Percentiles rank a stretch among this genome's conserved stretches.
Conservation (phyloP, 2,329 filamentous ascomycete species). For the Diaporthe capsici region DNA sequence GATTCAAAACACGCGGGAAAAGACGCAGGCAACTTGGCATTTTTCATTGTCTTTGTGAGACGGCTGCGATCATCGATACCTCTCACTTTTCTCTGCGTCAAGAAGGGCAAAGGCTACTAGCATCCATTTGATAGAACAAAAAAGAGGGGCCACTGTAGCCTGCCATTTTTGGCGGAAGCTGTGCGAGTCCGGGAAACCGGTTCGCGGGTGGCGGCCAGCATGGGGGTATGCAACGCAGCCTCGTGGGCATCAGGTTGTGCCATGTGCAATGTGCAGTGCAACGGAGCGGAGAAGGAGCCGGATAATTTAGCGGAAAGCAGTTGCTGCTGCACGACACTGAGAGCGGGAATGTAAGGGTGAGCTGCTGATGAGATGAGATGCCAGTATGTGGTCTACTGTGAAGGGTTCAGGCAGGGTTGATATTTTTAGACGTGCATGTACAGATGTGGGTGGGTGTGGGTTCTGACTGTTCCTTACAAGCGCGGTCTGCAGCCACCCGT, state of each 20-base stretch:
- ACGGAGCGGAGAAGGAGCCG: not conserved
- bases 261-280: not conserved
- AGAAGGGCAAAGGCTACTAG: too few species aligned
- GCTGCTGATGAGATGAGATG: constrained; percentile 18
- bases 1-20: not conserved
- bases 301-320: not conserved
- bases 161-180: too few species aligned
- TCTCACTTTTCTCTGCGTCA: too few species aligned
- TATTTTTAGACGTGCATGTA: constrained; percentile 30
- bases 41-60: not conserved
- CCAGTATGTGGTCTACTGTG: not conserved
- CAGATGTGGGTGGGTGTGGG: not conserved
- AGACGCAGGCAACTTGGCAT: not conserved
- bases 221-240: not conserved
- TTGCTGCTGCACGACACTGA: not conserved
- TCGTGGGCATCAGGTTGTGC: constrained; percentile 5
- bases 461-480: not conserved
- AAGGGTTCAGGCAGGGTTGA: not conserved
- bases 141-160: too few species aligned
- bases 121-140: too few species aligned
- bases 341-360: not conserved
- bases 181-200: not conserved
- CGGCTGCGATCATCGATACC: not conserved
- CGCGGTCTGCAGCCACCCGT: not conserved
- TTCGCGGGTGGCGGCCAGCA: not conserved